A percentile compares a stretch with the other conserved stretches of the same genome.
Evolutionary conservation across 352 stramenopile genomes (phyloP).

Genomic region (Phytophthora fragariaefolia): DNA sequence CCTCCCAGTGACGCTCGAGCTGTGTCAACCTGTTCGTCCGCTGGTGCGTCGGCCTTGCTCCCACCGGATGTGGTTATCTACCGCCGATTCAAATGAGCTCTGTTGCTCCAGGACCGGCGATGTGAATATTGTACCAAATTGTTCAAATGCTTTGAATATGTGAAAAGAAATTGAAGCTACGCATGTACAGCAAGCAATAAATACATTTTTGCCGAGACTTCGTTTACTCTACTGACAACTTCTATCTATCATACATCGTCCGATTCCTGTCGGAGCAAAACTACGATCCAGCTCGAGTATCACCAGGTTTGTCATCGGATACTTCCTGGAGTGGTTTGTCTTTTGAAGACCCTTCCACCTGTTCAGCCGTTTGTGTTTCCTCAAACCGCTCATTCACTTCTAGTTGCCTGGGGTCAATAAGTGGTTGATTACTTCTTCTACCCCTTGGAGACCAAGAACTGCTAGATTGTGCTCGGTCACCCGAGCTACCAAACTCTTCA

Average conservation of each 20-base stretch:
- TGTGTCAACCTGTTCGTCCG: conserved; percentile 22
- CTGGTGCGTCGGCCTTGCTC: conserved; percentile 14
- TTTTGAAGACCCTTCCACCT: neutral
- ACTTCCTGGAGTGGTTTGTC: neutral
- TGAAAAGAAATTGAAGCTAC: conserved; percentile 20
- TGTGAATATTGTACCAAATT: conserved; percentile 37
- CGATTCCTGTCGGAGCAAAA: neutral
- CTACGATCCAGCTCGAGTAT: neutral
- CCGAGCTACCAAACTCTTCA: conserved; percentile 15
- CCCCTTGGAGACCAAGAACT: neutral
- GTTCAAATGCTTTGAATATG: conserved; percentile 33
- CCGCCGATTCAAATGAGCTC: conserved; percentile 30
- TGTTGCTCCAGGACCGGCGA: conserved; percentile 2
- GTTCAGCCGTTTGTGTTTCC: neutral
- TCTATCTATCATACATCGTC: neutral
- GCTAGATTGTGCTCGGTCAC: neutral
- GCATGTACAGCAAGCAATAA: conserved; percentile 35
- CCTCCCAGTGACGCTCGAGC: conserved; percentile 30
- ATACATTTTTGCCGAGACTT: conserved; percentile 29
- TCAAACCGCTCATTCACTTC: neutral
- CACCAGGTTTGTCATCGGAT: neutral
- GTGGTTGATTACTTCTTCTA: neutral
- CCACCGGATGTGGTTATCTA: conserved; percentile 26
- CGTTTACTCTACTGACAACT: conserved; percentile 5
- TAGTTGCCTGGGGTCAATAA: neutral